Evolutionary conservation across 176 grass and related monocot genomes (phyloP), one percentile per base, ranked within the genome.

Genomic region (Carex myosuroides): DNA sequence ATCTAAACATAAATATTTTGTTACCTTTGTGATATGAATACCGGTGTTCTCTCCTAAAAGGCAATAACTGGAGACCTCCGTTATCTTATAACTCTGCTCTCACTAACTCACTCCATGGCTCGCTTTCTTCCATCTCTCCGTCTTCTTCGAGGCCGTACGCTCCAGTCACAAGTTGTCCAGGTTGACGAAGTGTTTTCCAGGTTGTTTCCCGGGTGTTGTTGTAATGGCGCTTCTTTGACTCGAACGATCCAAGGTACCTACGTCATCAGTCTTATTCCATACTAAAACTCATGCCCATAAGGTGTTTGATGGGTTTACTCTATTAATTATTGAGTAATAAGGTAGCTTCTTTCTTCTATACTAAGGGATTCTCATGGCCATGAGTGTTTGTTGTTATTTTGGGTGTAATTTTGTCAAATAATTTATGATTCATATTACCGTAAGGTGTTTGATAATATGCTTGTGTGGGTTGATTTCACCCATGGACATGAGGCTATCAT

Each of bases 71-170:
- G 37, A 39, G 37, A 5, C 37, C 37, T 39, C 8, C 44, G 8
- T 10, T 10, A 10, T 2, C 46, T 2, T 48, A 48, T 48, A 50
- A 59, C 41, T 16, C 80, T 22, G 6, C n/a, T 33, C 56, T 0
- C 48, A 17, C 41, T 56, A 0, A 39, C 37, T 39, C 29, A 0
- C 46, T 17, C 8, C 79, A 48, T 81, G 79, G 32, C 60, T 63
- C 55, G 79, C 59, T 81, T 61, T n/a, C 57, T 81, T 44, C 79
- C 79, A 17, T 81, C 32, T 82, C 21, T 66, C 37, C 80, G 41
- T 66, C 61, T 63, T 64, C 41, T 67, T 65, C 59, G 37, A 67
- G 55, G 13, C 30, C 55, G 55, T 60, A 7, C 53, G 8, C 16
- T 58, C 56, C 53, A 59, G 1, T 9, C 76, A 41, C 77, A 54